phyloP scores from a whole-genome alignment of 139 green algal genomes.

The Spirogloea muscicola region DNA sequence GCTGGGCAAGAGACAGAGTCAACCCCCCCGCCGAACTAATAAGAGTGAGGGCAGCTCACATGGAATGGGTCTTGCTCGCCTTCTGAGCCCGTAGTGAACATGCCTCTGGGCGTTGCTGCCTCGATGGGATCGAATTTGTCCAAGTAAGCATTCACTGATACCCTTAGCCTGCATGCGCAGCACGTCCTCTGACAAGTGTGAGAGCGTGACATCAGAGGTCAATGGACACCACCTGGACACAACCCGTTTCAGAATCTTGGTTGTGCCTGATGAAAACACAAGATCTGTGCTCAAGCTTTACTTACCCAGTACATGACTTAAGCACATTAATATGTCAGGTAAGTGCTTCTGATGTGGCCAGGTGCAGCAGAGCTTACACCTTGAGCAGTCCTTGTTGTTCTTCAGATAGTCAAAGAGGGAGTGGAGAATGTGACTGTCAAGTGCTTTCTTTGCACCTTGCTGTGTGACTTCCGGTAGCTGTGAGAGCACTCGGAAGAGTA shows the following conservation, averaged over 20 bases:
- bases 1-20: not conserved
- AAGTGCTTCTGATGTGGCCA: not conserved
- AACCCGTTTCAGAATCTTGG: not conserved
- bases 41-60: not conserved
- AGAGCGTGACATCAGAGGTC: not conserved
- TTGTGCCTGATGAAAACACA: not conserved
- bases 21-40: not conserved
- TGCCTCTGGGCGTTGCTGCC: conserved; percentile 27
- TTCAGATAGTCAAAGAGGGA: not conserved
- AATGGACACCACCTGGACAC: not conserved
- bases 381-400: conserved; percentile 2
- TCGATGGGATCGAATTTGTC: conserved; percentile 21
- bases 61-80: conserved; percentile 5
- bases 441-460: not conserved
- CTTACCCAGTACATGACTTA: not conserved
- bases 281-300: not conserved
- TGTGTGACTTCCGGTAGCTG: conserved; percentile 10
- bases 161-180: conserved; percentile 25
- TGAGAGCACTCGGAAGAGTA: conserved; percentile 39
- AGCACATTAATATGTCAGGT: not conserved
- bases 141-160: conserved; percentile 14
- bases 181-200: not conserved
- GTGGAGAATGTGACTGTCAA: not conserved
- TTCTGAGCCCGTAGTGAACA: conserved; percentile 15
- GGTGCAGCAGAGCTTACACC: too few relatives aligned